Evolutionary conservation across 2,329 filamentous ascomycete genomes (phyloP), one percentile per base, ranked within the genome.

Genomic region (Ascochyta koolunga): DNA sequence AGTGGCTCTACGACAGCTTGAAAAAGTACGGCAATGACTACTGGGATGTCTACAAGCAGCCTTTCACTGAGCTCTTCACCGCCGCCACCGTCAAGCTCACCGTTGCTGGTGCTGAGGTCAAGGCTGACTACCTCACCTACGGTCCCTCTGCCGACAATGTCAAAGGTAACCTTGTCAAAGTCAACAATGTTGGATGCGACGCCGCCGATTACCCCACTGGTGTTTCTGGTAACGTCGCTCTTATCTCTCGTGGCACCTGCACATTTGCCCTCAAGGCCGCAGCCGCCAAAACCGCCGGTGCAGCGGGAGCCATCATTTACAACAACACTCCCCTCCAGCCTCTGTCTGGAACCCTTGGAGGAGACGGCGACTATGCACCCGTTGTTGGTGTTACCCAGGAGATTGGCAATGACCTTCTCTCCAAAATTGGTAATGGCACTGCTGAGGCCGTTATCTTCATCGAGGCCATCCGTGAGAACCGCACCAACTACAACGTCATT

Each of bases 231-330:
- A 84, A 86, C 59, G 85, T 93, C 50, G 89, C 86, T 5, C 79
- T 92, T 31, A 80, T 92, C 60, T 78, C 80, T 35, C 85, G 89
- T 50, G 89, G 89, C 47, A 79, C 75, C 1, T 92, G 89, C 68
- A 59, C 85, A 13, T 92, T 92, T 63, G 86, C 85, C 18, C 74
- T 79, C 55, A 93, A 93, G 77, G 87, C 87, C 1, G 79, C 80
- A 38, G 77, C 82, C 16, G 89, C 89, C 2, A 87, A 86, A 50
- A 80, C 80, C 46, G 87, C 88, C 1, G 88, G 89, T 25, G 89
- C 89, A 6, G 73, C 84, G 11, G 89, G 86, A 1, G 87, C 86
- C 0, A 76, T 92, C 24, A 79, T 93, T 42, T 92, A 89, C 76
- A 91, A 91, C 77, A 87, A 86, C 62, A 82, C 86, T 2, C 76